Base-by-base conservation (phyloP, 345 rosid genomes). In the Boechera stricta region DNA sequence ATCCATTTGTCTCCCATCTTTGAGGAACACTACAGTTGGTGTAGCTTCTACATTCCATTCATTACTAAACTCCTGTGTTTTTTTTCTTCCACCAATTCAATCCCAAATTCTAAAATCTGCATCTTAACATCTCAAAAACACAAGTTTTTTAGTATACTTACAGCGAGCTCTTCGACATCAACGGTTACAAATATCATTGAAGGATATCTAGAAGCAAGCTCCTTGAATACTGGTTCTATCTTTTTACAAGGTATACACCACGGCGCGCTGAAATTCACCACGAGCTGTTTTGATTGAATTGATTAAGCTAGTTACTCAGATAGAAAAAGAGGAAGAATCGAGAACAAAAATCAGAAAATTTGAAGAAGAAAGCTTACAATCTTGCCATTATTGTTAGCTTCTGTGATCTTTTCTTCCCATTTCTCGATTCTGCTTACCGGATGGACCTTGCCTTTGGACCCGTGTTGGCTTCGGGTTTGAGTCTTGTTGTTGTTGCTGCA, bases 1-100 rank as follows among this genome's bases (percentile, higher is more conserved):
- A 82, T 90, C 92, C 26, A 90, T 36, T 76, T 86, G 89, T 79
- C 84, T 67, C 67, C 88, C 90, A 76, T 84, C 86, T 79, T 82
- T 85, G 32, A 88, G 80, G 49, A 86, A 88, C 81, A 86, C 85
- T 74, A 90, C 75, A 3, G 92, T 88, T 21, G 95, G 92, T 35
- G 92, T 90, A 7, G 92, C 95, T 69, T 68, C 86, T 61, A 88
- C 87, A 41, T 84, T 89, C 95, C 90, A 86, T 41, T 84, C 81
- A 29, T 72, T 71, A 64, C 92, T 86, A 70, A 90, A 82, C 68
- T 88, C 92, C 92, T 90, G 87, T 54, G 12, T 52, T 41, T 45
- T n/a, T 42, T 32, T 60, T 45, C 10, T 42, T 70, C 10, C 60
- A 64, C 8, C 47, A 55, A 56, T 36, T 63, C 49, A 77, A 9